Evolutionary conservation across 2,329 filamentous ascomycete species (phyloP).

Genomic region (Emergomyces orientalis): DNA sequence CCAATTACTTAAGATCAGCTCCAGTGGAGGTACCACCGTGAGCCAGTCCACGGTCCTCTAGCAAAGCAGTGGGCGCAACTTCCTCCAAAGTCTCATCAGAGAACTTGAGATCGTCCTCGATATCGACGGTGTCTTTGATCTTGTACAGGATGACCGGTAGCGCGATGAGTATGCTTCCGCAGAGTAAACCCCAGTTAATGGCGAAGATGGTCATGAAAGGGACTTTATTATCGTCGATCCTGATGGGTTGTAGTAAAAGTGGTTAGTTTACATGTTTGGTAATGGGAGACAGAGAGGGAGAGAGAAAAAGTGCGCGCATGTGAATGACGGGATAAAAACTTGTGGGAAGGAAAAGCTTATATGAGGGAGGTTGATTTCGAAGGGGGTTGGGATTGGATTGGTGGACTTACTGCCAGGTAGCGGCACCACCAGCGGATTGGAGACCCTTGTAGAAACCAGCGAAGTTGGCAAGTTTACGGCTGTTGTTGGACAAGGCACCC

Average conservation of each 20-base stretch:
- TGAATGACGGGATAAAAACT: no score
- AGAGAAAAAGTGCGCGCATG: not conserved
- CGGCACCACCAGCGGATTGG: slow-evolving; percentile 74
- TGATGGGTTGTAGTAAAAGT: not conserved
- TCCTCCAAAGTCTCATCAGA: slow-evolving; percentile 74
- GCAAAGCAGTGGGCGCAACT: slow-evolving; percentile 35
- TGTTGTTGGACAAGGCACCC: slow-evolving; percentile 86
- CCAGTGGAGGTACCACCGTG: not conserved
- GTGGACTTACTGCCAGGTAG: slow-evolving; percentile 35
- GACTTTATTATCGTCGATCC: slow-evolving; percentile 52
- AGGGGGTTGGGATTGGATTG: not conserved
- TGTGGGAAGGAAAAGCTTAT: not conserved
- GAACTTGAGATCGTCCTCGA: slow-evolving; percentile 76
- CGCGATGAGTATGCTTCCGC: slow-evolving; percentile 64
- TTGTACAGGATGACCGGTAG: slow-evolving; percentile 68
- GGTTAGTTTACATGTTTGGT: not conserved
- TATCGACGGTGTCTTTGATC: slow-evolving; percentile 68
- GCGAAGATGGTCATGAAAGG: slow-evolving; percentile 65
- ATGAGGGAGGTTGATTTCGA: not conserved
- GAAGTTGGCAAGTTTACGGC: slow-evolving; percentile 83
- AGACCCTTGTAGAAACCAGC: slow-evolving; percentile 86
- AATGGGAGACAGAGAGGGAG: not conserved
- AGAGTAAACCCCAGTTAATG: slow-evolving; percentile 65
- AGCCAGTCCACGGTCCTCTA: slow-evolving; percentile 1
- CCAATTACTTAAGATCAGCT: not conserved